Evolutionary conservation across 257 asterid genomes (phyloP).

Genomic region (Rhazya stricta): DNA sequence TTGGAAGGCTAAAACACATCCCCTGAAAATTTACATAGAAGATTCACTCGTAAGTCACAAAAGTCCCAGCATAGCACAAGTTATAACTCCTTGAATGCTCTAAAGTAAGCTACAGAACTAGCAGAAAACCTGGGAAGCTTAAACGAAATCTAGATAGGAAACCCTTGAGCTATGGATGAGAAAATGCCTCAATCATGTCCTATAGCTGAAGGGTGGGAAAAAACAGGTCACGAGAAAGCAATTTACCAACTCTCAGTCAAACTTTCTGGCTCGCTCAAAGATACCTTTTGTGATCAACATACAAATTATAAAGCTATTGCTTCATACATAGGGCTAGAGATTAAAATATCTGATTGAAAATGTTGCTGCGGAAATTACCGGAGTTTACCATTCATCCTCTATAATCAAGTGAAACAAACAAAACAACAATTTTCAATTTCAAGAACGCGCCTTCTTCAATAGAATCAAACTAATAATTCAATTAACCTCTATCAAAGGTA

Average conservation of each 20-base stretch:
- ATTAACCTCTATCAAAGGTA: not conserved
- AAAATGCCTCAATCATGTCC: not conserved
- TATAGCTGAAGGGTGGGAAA: not conserved
- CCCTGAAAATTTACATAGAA: constrained; percentile 45
- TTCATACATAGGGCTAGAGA: not conserved
- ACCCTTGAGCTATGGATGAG: not conserved
- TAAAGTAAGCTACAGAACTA: not conserved
- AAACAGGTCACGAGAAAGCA: not conserved
- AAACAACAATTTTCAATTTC: not conserved
- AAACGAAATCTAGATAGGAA: not conserved
- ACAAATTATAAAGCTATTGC: not conserved
- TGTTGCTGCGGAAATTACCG: too few relatives aligned
- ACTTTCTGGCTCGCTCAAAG: not conserved
- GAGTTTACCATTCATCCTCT: not conserved
- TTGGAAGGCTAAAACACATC: constrained; percentile 92
- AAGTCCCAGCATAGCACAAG: constrained; percentile 1
- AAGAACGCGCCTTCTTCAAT: not conserved
- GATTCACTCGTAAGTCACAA: not conserved
- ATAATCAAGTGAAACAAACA: not conserved
- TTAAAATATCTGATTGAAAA: not conserved
- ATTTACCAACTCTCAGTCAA: not conserved
- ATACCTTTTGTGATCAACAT: not conserved
- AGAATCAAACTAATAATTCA: too few relatives aligned
- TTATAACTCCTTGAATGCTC: not conserved
- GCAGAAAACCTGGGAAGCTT: not conserved